A percentile compares a stretch with the other conserved stretches of the same genome.
Conservation (phyloP, 306 rosid genomes). For the Malus sieversii region DNA sequence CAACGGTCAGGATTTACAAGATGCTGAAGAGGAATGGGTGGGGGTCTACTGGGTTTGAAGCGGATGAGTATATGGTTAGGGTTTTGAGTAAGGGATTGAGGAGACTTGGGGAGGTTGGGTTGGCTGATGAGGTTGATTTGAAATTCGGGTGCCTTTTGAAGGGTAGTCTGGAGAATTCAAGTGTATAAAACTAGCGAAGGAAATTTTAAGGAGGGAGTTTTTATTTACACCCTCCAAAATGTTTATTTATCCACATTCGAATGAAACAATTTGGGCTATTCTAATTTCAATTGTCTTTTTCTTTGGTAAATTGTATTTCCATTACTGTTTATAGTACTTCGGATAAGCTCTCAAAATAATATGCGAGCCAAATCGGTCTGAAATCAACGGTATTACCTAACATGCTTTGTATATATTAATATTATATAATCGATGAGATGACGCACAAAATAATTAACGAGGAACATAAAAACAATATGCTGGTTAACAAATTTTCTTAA, state of each 20-base stretch:
- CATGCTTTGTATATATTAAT: too few species aligned
- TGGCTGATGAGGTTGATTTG: conserved; percentile 32
- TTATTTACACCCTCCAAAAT: background rate
- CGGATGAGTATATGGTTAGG: conserved; percentile 55
- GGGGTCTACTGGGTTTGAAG: conserved; percentile 28
- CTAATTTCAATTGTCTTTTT: background rate
- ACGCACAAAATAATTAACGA: too few species aligned
- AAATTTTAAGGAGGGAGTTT: background rate
- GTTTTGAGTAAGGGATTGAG: conserved; percentile 59
- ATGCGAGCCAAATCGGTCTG: too few species aligned
- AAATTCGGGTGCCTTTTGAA: conserved; percentile 22
- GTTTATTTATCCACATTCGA: background rate
- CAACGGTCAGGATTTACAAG: conserved; percentile 65
- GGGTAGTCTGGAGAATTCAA: conserved; percentile 18
- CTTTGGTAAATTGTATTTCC: too few species aligned
- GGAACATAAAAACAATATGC: too few species aligned
- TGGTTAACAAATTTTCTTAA: too few species aligned
- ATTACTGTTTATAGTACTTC: too few species aligned
- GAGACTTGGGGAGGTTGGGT: conserved; percentile 46
- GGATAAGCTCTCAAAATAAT: too few species aligned
- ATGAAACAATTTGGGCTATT: background rate
- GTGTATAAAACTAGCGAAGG: background rate
- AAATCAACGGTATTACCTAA: too few species aligned
- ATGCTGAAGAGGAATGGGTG: conserved; percentile 62
- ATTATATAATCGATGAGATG: too few species aligned